Conservation (phyloP, 2,329 filamentous ascomycete genomes). For the Diaporthe capsici region DNA sequence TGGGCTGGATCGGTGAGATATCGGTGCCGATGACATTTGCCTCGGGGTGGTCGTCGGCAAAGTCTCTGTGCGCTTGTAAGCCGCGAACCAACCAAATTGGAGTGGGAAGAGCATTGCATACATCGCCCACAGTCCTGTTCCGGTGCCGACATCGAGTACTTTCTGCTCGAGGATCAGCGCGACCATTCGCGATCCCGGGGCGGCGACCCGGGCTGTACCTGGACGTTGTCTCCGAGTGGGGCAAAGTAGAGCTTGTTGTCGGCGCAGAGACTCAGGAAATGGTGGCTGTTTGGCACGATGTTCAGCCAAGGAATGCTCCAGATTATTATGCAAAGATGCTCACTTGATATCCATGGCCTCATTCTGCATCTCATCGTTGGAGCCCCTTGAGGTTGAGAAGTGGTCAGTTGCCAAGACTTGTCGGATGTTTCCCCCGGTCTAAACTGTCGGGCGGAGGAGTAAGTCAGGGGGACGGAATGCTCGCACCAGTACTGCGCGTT, state of each 20-base stretch:
- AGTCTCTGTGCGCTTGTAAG: conserved; percentile 57
- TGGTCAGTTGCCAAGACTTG: conserved; percentile 15
- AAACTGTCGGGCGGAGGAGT: neutral
- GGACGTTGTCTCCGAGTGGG: conserved; percentile 44
- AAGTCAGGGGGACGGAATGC: conserved; percentile 55
- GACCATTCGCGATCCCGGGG: neutral
- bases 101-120: too few species aligned
- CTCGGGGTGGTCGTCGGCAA: conserved; percentile 58
- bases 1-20: conserved; percentile 70
- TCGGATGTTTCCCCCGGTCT: neutral
- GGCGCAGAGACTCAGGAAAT: conserved; percentile 45
- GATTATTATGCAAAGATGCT: neutral
- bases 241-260: conserved; percentile 47
- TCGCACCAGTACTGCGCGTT: conserved; percentile 41
- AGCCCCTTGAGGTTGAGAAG: conserved; percentile 34
- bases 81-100: too few species aligned
- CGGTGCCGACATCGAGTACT: conserved; percentile 68
- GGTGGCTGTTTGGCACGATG: conserved; percentile 43
- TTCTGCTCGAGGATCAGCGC: conserved; percentile 39
- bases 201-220: conserved; percentile 20
- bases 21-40: conserved; percentile 66
- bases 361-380: conserved; percentile 52
- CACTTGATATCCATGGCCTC: conserved; percentile 51
- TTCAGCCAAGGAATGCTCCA: conserved; percentile 16
- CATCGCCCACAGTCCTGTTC: conserved; percentile 67